phyloP scores from a whole-genome alignment of 345 rosid genomes.

The Mercurialis annua region DNA sequence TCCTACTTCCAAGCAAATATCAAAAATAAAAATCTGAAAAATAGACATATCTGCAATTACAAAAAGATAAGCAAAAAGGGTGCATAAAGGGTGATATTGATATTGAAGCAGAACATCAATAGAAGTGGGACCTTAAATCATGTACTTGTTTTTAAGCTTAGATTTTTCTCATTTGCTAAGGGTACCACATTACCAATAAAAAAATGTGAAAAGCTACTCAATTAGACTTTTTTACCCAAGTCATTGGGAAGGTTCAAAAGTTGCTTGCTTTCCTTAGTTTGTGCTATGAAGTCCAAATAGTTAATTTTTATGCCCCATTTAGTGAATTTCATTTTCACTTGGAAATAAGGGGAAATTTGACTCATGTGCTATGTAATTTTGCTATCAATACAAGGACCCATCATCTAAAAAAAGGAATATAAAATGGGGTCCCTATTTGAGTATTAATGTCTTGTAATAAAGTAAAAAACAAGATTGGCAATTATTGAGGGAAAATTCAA shows the following conservation, averaged over 20 bases:
- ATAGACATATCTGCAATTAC: neutral
- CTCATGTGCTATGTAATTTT: constrained; percentile 9
- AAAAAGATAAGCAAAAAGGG: constrained; percentile 13
- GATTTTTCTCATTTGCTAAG: neutral
- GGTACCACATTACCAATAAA: constrained; percentile 1
- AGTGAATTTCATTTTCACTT: neutral
- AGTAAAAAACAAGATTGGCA: neutral
- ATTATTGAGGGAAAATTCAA: neutral
- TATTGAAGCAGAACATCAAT: constrained; percentile 12
- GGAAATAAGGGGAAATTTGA: constrained; percentile 1
- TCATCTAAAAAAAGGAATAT: too few species aligned
- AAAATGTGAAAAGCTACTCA: neutral
- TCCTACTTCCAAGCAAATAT: neutral
- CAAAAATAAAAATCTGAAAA: neutral
- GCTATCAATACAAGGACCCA: constrained; percentile 8
- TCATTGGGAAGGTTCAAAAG: constrained; percentile 12
- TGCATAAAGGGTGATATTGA: neutral
- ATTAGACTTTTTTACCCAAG: neutral
- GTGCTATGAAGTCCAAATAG: neutral
- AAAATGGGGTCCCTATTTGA: neutral
- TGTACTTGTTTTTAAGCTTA: neutral
- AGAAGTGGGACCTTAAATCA: constrained; percentile 3
- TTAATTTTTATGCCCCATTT: neutral
- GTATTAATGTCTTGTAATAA: neutral
- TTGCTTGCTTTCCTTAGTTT: neutral